Evolutionary conservation across 2,329 filamentous ascomycete species (phyloP), one percentile per base, ranked within the genome.

Genomic region (Arthrinium puccinioides): DNA sequence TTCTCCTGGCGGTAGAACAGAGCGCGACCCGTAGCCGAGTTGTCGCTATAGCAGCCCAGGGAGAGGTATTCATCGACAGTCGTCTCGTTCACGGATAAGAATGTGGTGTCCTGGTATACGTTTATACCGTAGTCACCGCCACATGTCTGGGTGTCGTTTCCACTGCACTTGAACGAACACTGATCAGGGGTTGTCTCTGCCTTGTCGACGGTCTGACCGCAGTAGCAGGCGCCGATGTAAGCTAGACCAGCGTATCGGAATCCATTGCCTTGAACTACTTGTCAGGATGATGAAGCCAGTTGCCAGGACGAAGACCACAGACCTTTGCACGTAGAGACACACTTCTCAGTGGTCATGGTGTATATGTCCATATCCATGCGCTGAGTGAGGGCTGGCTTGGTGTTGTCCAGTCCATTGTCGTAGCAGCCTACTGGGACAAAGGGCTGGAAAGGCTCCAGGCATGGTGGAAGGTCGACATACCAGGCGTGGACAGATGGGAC

Each of bases 1-100:
- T 56, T 46, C 29, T 62, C 49, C 51, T 66, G 59, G 15, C 55
- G 56, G 51, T 66, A 72, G 19, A 60, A 60, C 32, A 76, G 59
- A 19, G 72, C 63, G 33, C 63, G 64, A 27, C 67, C 63, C 36
- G 59, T 44, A 32, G 43, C 44, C 15, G 59, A 60, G 38, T 61
- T 50, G 43, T 74, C 72, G 20, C 61, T 64, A 49, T 72, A 82
- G 61, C 81, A 86, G 38, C 81, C 81, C n/a, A 72, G 53, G 45
- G 76, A 70, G 29, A 63, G 61, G 65, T 79, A 85, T 31, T 68
- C 64, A 37, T 63, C 62, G 30, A 70, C 32, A 4, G 36, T 61
- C 18, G 66, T 68, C 19, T 57, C 60, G 44, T 62, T 67, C 42
- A 59, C 56, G 18, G 61, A 58, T 32, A 61, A 51, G 45, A 69